Evolutionary conservation across 2,329 filamentous ascomycete genomes (phyloP), one percentile per base, ranked within the genome.

Genomic region (Trichoderma simmonsii): DNA sequence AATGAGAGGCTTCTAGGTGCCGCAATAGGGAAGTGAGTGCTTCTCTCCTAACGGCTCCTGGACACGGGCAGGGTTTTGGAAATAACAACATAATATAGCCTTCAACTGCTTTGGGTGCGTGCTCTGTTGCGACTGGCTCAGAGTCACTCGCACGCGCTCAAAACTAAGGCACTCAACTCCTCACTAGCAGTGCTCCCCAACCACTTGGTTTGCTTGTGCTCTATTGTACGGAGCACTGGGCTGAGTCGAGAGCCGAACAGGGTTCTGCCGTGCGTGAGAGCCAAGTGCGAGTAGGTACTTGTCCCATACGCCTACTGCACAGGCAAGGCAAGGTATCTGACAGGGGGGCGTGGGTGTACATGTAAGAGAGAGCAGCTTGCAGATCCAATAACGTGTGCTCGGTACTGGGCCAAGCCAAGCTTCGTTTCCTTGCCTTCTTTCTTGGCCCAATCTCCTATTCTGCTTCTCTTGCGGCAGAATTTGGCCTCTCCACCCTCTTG

Each of bases 171-270:
- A 63, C 18, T 24, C n/a, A 28, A 18, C 36, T 21, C 57, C 28
- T 60, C 57, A 60, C 30, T 60, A 60, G 62, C 62, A 64, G 30
- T 64, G 64, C 64, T 57, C 26, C 43, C 21, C 30, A 18, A 51
- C 43, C 43, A 51, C 43, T 63, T 28, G 34, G 28, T 39, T 60
- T 43, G 26, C 51, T 21, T 57, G 56, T 43, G 48, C 65, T 28
- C 48, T 54, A 57, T 57, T 43, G 54, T 28, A 69, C 56, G 66
- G 66, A 60, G 66, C 66, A 48, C 59, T 30, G 57, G 48, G 69
- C 69, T 71, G 69, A 71, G 60, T 71, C 61, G 36, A 56, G 69
- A 71, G 69, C 56, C 69, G 61, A 65, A 28, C 48, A 71, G 66
- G 66, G 66, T 69, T 69, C 28, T 68, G 34, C 65, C 65, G 65